Conservation (phyloP, 1,139 yeast species). For the Pichia sp. region DNA sequence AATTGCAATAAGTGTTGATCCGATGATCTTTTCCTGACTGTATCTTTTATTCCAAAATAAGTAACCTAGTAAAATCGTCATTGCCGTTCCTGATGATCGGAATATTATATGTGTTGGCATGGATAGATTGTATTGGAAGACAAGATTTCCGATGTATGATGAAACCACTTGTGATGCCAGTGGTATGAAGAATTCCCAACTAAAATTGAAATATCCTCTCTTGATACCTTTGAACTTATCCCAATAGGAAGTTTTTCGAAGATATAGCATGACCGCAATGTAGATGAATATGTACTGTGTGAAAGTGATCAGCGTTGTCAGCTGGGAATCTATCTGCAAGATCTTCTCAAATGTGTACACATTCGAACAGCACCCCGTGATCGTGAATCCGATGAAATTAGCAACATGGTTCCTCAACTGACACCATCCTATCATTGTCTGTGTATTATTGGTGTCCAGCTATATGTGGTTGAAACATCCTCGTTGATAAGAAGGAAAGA, state of each 20-base stretch:
- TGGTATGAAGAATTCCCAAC: constrained; percentile 10
- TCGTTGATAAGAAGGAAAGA: too few relatives aligned
- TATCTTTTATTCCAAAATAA: constrained; percentile 46
- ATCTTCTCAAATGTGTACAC: constrained; percentile 62
- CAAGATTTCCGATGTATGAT: constrained; percentile 51
- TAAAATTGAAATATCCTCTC: not conserved
- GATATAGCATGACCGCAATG: constrained; percentile 24
- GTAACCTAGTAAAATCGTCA: constrained; percentile 60
- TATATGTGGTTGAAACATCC: too few relatives aligned
- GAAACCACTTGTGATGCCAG: constrained; percentile 10
- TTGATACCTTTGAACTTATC: not conserved
- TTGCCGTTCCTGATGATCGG: constrained; percentile 62
- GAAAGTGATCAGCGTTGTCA: constrained; percentile 57
- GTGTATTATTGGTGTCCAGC: too few relatives aligned
- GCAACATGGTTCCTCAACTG: not conserved
- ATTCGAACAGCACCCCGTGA: constrained; percentile 75
- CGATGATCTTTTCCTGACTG: constrained; percentile 42
- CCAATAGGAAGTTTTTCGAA: constrained; percentile 9
- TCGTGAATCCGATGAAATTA: constrained; percentile 40
- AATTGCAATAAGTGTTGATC: constrained; percentile 51
- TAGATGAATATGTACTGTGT: constrained; percentile 59
- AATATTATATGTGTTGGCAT: constrained; percentile 69
- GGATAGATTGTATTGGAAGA: constrained; percentile 55
- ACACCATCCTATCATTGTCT: not conserved
- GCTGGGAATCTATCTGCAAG: constrained; percentile 36